Percentiles rank a stretch among this genome's conserved stretches.
phyloP scores from a whole-genome alignment of 2,329 filamentous ascomycete genomes.

The Cadophora luteo-olivacea region DNA sequence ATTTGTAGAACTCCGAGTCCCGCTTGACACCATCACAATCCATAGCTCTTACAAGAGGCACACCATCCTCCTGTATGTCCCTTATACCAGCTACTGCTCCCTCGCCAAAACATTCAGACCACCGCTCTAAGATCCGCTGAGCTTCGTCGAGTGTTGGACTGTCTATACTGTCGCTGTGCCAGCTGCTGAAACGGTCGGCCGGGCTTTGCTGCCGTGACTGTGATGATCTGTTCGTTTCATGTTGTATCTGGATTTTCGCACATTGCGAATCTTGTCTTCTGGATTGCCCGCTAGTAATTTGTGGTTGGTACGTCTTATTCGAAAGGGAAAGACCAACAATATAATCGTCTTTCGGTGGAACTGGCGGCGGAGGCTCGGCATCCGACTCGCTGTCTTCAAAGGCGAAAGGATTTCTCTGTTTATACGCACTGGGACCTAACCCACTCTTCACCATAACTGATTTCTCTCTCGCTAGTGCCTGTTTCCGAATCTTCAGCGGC shows the following conservation, averaged over 20 bases:
- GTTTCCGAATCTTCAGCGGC: slow-evolving; percentile 27
- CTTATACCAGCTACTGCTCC: not conserved
- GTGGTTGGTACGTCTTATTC: slow-evolving; percentile 7
- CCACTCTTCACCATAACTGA: not conserved
- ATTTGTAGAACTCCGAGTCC: slow-evolving; percentile 22
- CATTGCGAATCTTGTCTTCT: not conserved
- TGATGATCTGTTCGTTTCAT: not conserved
- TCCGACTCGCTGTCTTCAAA: slow-evolving; percentile 12
- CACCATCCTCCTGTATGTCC: not conserved
- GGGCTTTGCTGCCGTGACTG: not conserved
- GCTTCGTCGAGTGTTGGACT: slow-evolving; percentile 16
- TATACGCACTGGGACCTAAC: too few relatives aligned
- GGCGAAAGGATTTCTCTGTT: not conserved
- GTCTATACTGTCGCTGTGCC: not conserved
- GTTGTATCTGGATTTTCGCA: not conserved
- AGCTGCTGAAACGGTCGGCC: not conserved
- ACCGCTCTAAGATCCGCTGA: slow-evolving; percentile 16
- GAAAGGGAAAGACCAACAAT: not conserved
- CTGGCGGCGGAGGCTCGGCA: not conserved
- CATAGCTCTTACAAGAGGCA: not conserved
- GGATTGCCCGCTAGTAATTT: not conserved
- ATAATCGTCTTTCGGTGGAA: slow-evolving; percentile 2
- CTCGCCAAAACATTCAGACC: slow-evolving; percentile 19
- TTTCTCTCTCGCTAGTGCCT: not conserved
- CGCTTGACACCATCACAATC: slow-evolving; percentile 3